Evolutionary conservation across 179 eudicot species (phyloP), one percentile per base, ranked within the genome.

Genomic region (Patellifolia procumbens): DNA sequence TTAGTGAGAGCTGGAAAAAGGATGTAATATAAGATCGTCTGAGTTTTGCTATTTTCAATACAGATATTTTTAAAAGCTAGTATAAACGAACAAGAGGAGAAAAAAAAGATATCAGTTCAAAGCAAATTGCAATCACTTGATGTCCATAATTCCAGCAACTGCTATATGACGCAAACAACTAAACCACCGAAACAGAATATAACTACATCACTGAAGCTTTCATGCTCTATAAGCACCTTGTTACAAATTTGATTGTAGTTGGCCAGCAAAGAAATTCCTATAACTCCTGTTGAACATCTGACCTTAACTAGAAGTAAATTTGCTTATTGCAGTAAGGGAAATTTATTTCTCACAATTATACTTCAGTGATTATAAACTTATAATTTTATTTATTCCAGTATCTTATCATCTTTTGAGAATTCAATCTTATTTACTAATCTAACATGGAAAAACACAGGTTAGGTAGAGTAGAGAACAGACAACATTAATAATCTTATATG

Each of bases 251-350:
- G 5, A 35, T 7, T 58, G 11, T 16, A 9, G 8, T 39, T 5
- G 5, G 56, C n/a, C n/a, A 16, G 17, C 0, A 1, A 4, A 51
- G 16, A 51, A 13, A 51, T 51, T 51, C 8, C 43, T 22, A 53
- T 53, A 53, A 31, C 15, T 7, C 8, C 34, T 63, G 48, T 29
- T 20, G 42, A 62, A 63, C 67, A 22, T 51, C 61, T 49, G 20
- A n/a, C 78, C 70, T 52, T 52, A 4, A 75, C 26, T 39, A 53
- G 51, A 66, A 55, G 42, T 35, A 28, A 34, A 66, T 76, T 46
- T 39, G 13, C 56, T 28, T 16, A 65, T 31, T 43, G 68, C 43
- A 62, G 46, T 12, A 58, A 26, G 63, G 63, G 63, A 58, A 5
- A 26, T 26, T 28, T 52, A 52, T 20, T 15, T 52, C 7, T 52